These are phyloP conservation scores for Aspergillus sp. DNA, from an alignment of 2,329 filamentous ascomycete species.

Conservation along the genomic window DNA sequence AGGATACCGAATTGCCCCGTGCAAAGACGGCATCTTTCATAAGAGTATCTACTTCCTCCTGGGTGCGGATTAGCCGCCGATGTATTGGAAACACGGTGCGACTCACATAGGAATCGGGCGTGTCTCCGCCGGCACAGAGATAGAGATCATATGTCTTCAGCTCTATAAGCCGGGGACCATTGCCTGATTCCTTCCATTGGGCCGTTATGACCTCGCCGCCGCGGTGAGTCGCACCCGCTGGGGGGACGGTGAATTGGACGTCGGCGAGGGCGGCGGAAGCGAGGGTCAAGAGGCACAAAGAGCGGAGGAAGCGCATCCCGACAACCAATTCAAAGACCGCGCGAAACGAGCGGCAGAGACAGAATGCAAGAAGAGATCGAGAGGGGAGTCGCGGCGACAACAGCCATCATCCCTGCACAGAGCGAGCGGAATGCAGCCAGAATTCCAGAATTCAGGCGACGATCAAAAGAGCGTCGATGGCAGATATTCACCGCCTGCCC, in stretches of 20 bases:
- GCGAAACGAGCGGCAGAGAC: too few relatives aligned
- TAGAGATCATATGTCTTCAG: constrained; percentile 49
- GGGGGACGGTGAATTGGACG: constrained; percentile 46
- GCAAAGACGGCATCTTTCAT: constrained; percentile 28
- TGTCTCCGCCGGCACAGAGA: constrained; percentile 53
- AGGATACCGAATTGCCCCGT: constrained; percentile 36
- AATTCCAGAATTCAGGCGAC: too few relatives aligned
- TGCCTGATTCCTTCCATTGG: constrained; percentile 48
- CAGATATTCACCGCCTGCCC: too few relatives aligned
- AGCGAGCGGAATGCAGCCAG: too few relatives aligned
- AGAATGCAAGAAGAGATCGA: too few relatives aligned
- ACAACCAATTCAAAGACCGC: too few relatives aligned
- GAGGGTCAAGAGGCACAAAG: constrained; percentile 25
- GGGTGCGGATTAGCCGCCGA: constrained; percentile 2
- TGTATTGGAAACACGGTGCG: not conserved
- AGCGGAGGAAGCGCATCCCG: constrained; percentile 20
- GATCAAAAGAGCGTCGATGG: too few relatives aligned
- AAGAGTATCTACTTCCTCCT: constrained; percentile 36
- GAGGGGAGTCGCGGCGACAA: too few relatives aligned
- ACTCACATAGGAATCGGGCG: constrained; percentile 38
- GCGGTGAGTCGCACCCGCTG: constrained; percentile 41
- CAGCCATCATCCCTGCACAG: too few relatives aligned
- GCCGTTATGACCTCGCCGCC: constrained; percentile 45
- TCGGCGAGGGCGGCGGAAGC: constrained; percentile 41
- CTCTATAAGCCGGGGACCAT: constrained; percentile 40